Percentiles rank a stretch among this genome's conserved stretches.
These are phyloP conservation scores for Rhodamnia argentea DNA, from an alignment of 345 rosid species.

Conservation along the genomic window DNA sequence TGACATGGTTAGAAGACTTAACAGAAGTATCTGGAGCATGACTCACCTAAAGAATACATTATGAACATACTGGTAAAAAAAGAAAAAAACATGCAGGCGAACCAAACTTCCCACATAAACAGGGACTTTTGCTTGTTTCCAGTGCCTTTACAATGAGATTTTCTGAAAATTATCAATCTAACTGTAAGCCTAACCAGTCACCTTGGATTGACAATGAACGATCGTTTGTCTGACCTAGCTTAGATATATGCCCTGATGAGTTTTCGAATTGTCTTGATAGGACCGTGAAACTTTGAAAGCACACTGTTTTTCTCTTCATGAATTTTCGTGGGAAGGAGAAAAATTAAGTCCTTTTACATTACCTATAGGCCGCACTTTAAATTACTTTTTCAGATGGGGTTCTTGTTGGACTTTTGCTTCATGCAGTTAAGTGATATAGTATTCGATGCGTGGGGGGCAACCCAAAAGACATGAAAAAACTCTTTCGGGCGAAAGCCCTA, in stretches of 20 bases:
- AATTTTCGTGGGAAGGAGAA: background rate
- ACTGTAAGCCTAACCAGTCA: background rate
- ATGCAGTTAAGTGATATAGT: background rate
- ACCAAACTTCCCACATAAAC: background rate
- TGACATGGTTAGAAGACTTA: background rate
- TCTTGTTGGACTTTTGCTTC: background rate
- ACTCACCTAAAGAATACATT: background rate
- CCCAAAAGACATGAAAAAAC: background rate
- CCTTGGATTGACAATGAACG: background rate
- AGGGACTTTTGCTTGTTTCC: background rate
- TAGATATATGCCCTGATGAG: background rate
- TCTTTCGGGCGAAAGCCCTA: background rate
- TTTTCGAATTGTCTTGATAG: background rate
- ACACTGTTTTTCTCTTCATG: background rate
- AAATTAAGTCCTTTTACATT: background rate
- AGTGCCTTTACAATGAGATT: background rate
- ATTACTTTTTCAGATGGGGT: background rate
- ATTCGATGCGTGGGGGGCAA: background rate
- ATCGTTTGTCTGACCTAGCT: background rate
- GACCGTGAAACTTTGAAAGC: background rate
- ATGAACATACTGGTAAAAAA: background rate
- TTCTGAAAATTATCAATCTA: background rate
- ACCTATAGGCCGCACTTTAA: background rate
- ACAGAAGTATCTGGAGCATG: background rate
- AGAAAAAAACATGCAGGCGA: background rate